These are phyloP conservation scores for Epichloe gansuensis DNA, from an alignment of 2,329 filamentous ascomycete species.

Conservation along the genomic window DNA sequence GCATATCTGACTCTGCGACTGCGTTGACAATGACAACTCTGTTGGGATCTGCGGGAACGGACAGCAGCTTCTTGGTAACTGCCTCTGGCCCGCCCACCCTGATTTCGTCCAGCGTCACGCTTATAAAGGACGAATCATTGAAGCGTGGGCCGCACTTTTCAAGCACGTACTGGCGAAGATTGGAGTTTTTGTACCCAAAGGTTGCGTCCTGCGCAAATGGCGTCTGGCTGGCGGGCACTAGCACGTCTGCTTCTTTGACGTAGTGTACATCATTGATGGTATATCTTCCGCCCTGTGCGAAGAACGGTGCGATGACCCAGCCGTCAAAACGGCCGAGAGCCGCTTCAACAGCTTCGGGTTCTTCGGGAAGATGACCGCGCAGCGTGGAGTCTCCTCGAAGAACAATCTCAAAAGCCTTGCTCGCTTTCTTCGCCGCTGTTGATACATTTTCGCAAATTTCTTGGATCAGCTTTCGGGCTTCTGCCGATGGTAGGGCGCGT, in stretches of 20 bases:
- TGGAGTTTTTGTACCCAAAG: conserved; percentile 42
- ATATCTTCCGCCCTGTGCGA: conserved; percentile 41
- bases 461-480: conserved; percentile 31
- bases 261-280: conserved; percentile 45
- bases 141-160: conserved; percentile 32
- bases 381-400: conserved; percentile 42
- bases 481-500: conserved; percentile 34
- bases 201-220: conserved; percentile 44
- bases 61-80: conserved; percentile 14
- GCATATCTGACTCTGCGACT: conserved; percentile 39
- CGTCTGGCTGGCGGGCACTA: conserved; percentile 32
- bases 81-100: conserved; percentile 15
- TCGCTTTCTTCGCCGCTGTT: conserved; percentile 25
- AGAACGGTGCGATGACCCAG: conserved; percentile 43
- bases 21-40: conserved; percentile 40
- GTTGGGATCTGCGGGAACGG: conserved; percentile 20
- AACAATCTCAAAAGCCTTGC: conserved; percentile 37
- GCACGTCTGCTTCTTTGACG: conserved; percentile 34
- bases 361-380: conserved; percentile 40
- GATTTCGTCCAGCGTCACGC: conserved; percentile 19
- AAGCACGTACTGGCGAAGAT: conserved; percentile 31
- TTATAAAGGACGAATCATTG: conserved; percentile 13
- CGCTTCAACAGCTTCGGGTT: conserved; percentile 36
- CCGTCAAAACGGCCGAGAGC: conserved; percentile 35
- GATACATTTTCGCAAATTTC: conserved; percentile 37